Conservation (phyloP, 495 filamentous ascomycete species). For the Apodospora peruviana region DNA sequence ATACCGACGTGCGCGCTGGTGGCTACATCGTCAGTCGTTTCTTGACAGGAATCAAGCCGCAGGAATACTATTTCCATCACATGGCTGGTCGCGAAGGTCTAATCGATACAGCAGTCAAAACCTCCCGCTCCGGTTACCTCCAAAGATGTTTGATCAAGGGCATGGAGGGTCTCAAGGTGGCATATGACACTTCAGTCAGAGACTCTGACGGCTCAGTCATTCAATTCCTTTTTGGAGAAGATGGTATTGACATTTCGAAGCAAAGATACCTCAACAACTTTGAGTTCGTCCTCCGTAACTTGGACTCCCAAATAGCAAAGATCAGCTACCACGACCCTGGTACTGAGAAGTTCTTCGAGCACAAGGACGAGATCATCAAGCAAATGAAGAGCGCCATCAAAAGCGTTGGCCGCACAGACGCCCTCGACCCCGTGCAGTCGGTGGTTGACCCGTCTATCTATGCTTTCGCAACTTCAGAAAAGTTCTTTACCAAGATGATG, state of each 20-base stretch:
- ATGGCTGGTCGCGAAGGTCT: slow-evolving; percentile 99
- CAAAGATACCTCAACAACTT: slow-evolving; percentile 89
- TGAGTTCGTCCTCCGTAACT: slow-evolving; percentile 81
- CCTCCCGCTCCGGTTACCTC: slow-evolving; percentile 90
- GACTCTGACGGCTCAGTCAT: slow-evolving; percentile 90
- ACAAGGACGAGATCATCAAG: slow-evolving; percentile 60
- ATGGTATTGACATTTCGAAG: slow-evolving; percentile 90
- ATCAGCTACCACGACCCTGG: slow-evolving; percentile 36
- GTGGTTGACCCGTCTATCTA: slow-evolving; percentile 68
- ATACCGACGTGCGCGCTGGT: slow-evolving; percentile 82
- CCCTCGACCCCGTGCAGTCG: slow-evolving; percentile 66
- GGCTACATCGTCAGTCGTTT: slow-evolving; percentile 95
- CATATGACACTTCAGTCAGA: slow-evolving; percentile 90
- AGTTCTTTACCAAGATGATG: slow-evolving; percentile 56
- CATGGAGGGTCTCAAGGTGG: slow-evolving; percentile 89
- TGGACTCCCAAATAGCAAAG: slow-evolving; percentile 44
- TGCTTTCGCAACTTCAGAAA: slow-evolving; percentile 84
- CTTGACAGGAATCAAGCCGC: slow-evolving; percentile 94
- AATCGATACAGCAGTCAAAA: slow-evolving; percentile 99
- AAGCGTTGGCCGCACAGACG: slow-evolving; percentile 56
- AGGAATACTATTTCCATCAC: slow-evolving; percentile 99
- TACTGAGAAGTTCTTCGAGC: slow-evolving; percentile 33
- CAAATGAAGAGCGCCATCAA: slow-evolving; percentile 76
- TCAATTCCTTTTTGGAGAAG: slow-evolving; percentile 96
- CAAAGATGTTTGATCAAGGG: slow-evolving; percentile 98